These are phyloP conservation scores for Irpex sp. DNA, from an alignment of 1,284 basidiomycete genomes.

Conservation along the genomic window DNA sequence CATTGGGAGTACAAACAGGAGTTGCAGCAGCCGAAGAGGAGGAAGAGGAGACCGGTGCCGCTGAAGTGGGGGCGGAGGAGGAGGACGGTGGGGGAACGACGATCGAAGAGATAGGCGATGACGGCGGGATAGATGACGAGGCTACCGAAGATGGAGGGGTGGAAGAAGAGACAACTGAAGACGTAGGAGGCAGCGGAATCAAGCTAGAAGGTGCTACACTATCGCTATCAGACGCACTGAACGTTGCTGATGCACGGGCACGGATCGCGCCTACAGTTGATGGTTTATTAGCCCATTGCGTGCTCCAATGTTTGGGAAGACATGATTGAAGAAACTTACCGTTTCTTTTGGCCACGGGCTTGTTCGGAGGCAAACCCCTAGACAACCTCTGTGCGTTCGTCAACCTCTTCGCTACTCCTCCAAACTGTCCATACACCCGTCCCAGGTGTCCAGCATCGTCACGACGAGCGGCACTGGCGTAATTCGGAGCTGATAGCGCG, in stretches of 20 bases:
- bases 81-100: too few species aligned
- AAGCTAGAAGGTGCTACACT: background rate
- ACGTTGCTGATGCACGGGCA: background rate
- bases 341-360: background rate
- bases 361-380: background rate
- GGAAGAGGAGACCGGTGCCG: background rate
- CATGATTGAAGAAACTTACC: background rate
- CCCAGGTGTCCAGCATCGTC: background rate
- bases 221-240: background rate
- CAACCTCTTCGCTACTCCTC: background rate
- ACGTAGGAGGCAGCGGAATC: background rate
- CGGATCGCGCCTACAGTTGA: background rate
- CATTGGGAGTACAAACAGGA: background rate
- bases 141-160: background rate
- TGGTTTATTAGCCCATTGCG: background rate
- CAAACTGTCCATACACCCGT: background rate
- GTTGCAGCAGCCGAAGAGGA: background rate
- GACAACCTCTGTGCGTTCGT: background rate
- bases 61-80: too few species aligned
- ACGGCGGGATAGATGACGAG: background rate
- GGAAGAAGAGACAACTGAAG: background rate
- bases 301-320: background rate
- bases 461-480: background rate
- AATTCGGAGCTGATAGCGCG: background rate
- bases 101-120: background rate